Evolutionary conservation across 2,329 filamentous ascomycete genomes (phyloP).

Genomic region (Drechslerella coelobrocha): DNA sequence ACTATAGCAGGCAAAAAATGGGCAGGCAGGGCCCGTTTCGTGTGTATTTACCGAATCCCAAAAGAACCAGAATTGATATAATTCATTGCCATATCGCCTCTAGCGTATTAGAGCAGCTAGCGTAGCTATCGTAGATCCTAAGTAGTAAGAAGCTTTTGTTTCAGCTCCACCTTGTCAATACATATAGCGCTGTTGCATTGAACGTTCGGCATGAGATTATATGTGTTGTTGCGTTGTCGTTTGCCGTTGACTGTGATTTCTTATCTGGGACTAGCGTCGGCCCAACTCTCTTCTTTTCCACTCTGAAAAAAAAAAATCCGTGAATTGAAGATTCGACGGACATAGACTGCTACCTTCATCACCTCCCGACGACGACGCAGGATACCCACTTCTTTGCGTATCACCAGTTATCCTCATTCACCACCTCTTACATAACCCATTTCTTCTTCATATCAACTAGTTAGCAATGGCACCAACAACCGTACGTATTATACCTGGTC

Average conservation of each 20-base stretch:
- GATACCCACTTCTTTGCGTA: constrained; percentile 55
- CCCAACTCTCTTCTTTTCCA: not conserved
- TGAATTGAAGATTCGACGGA: not conserved
- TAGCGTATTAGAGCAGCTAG: too few relatives aligned
- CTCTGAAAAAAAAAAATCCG: constrained; percentile 9
- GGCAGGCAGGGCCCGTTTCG: too few relatives aligned
- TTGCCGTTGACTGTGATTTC: constrained; percentile 46
- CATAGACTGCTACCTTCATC: constrained; percentile 6
- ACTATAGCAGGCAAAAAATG: too few relatives aligned
- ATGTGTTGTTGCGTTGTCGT: constrained; percentile 31
- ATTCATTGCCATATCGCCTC: too few relatives aligned
- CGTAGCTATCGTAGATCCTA: too few relatives aligned
- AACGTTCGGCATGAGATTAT: not conserved
- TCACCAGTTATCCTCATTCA: constrained; percentile 22
- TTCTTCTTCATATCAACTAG: constrained; percentile 51
- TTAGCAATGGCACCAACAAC: constrained; percentile 39
- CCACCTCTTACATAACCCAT: constrained; percentile 56
- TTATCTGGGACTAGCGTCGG: constrained; percentile 16
- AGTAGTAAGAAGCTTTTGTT: too few relatives aligned
- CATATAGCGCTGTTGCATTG: not conserved
- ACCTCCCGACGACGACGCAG: constrained; percentile 53
- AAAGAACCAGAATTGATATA: too few relatives aligned
- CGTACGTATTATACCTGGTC: constrained; percentile 35
- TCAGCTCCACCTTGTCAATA: too few relatives aligned
- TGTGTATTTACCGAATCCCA: too few relatives aligned